Conservation (phyloP, 805 yeast species). For the Cyberlindnera maclurae region DNA sequence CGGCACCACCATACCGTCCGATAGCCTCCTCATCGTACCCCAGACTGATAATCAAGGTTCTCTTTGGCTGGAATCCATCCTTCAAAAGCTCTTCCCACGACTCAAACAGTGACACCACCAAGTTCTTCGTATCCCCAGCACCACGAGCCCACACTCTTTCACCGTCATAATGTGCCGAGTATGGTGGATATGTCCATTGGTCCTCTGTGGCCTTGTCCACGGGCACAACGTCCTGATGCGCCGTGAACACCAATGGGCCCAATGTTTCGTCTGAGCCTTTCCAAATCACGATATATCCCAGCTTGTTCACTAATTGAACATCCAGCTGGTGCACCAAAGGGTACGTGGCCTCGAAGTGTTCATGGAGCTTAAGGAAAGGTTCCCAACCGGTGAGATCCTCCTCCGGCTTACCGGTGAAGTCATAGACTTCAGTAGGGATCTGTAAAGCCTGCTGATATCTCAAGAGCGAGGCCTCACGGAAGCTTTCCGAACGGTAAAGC, state of each 20-base stretch:
- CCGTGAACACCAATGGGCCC: slow-evolving; percentile 65
- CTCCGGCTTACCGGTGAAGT: slow-evolving; percentile 34
- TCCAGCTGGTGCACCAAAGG: slow-evolving; percentile 47
- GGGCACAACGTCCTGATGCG: slow-evolving; percentile 86
- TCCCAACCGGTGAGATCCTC: slow-evolving; percentile 29
- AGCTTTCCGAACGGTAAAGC: slow-evolving; percentile 12
- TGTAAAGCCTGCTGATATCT: slow-evolving; percentile 52
- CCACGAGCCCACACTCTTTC: slow-evolving; percentile 69
- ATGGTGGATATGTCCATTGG: slow-evolving; percentile 67
- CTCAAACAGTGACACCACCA: slow-evolving; percentile 59
- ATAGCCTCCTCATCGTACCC: slow-evolving; percentile 73
- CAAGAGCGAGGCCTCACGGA: slow-evolving; percentile 33
- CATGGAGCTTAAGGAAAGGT: slow-evolving; percentile 34
- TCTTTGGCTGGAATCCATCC: slow-evolving; percentile 46
- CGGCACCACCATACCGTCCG: slow-evolving; percentile 41
- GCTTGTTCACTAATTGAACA: slow-evolving; percentile 50
- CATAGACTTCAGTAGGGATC: slow-evolving; percentile 58
- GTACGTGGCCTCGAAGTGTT: slow-evolving; percentile 46
- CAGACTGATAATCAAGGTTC: slow-evolving; percentile 57
- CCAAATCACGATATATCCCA: slow-evolving; percentile 62
- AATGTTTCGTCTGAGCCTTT: slow-evolving; percentile 44
- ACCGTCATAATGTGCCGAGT: slow-evolving; percentile 61
- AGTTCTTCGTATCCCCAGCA: slow-evolving; percentile 65
- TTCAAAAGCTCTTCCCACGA: slow-evolving; percentile 50
- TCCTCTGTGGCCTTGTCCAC: slow-evolving; percentile 50